These are phyloP conservation scores for Microsporum canis DNA, from an alignment of 2,329 filamentous ascomycete species.

Conservation along the genomic window DNA sequence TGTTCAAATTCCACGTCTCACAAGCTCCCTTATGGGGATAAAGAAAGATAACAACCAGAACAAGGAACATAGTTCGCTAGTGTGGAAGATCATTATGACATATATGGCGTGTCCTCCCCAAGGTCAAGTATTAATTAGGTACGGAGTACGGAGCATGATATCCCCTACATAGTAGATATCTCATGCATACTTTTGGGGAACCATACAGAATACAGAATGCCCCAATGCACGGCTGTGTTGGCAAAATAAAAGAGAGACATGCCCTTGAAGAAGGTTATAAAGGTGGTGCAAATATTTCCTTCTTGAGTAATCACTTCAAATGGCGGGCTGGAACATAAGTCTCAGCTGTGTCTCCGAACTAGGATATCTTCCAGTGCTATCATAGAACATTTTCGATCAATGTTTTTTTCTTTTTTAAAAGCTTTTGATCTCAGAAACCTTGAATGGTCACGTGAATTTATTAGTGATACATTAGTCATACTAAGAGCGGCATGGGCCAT, in stretches of 20 bases:
- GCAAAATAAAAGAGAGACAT: too few species aligned
- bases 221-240: too few species aligned
- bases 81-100: not conserved
- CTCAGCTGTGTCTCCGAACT: too few species aligned
- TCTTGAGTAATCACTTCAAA: too few species aligned
- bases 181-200: too few species aligned
- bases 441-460: not conserved
- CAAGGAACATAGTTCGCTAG: not conserved
- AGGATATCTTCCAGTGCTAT: too few species aligned
- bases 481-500: not conserved
- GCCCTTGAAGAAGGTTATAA: too few species aligned
- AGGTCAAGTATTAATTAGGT: too few species aligned
- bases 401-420: not conserved
- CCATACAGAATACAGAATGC: too few species aligned
- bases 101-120: not conserved
- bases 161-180: not conserved
- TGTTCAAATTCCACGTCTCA: not conserved
- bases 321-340: too few species aligned
- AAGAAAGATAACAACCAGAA: not conserved
- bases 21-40: not conserved
- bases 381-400: too few species aligned
- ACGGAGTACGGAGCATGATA: not conserved
- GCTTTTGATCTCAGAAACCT: not conserved
- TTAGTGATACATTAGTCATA: not conserved
- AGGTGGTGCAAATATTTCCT: too few species aligned